Percentiles rank a stretch among this genome's conserved stretches.
phyloP scores from a whole-genome alignment of 2,329 filamentous ascomycete species.

The Tolypocladium endophyticum region DNA sequence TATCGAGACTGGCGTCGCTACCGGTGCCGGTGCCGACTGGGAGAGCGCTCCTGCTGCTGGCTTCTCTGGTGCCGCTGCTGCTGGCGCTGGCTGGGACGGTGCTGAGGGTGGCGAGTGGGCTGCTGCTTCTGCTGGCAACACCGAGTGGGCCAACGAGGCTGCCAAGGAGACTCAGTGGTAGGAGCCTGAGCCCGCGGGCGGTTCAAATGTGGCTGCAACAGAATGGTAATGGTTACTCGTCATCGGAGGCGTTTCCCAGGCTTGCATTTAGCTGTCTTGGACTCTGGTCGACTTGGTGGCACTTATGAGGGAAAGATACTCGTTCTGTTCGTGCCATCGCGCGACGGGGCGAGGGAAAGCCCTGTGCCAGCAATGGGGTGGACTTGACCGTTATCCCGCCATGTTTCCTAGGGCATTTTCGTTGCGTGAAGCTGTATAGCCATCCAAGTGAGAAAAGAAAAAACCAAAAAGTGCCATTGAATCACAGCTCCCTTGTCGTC shows the following conservation, averaged over 20 bases:
- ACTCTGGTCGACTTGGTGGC: slow-evolving; percentile 50
- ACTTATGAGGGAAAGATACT: slow-evolving; percentile 99
- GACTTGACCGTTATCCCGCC: slow-evolving; percentile 81
- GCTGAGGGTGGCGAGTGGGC: slow-evolving; percentile 53
- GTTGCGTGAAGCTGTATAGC: slow-evolving; percentile 16
- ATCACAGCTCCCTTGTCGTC: not conserved
- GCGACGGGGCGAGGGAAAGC: slow-evolving; percentile 73
- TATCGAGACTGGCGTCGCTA: slow-evolving; percentile 65
- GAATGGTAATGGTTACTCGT: slow-evolving; percentile 8
- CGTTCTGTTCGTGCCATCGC: slow-evolving; percentile 17
- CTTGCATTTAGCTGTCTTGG: slow-evolving; percentile 2
- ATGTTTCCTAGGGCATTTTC: slow-evolving; percentile 14
- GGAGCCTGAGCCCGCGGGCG: slow-evolving; percentile 14
- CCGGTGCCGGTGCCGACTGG: slow-evolving; percentile 63
- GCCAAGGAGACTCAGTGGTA: slow-evolving; percentile 48
- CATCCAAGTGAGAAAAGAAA: slow-evolving; percentile 10
- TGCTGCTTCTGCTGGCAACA: slow-evolving; percentile 51
- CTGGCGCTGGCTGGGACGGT: slow-evolving; percentile 45
- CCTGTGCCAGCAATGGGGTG: slow-evolving; percentile 83
- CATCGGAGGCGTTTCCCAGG: slow-evolving; percentile 2
- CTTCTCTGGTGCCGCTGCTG: slow-evolving; percentile 49
- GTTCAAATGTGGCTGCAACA: slow-evolving; percentile 1
- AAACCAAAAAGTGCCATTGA: slow-evolving; percentile 11
- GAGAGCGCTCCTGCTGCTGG: slow-evolving; percentile 61
- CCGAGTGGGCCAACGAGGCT: slow-evolving; percentile 55